Evolutionary conservation across 2,329 filamentous ascomycete species (phyloP).

Genomic region (Cryoendolithus antarcticus): DNA sequence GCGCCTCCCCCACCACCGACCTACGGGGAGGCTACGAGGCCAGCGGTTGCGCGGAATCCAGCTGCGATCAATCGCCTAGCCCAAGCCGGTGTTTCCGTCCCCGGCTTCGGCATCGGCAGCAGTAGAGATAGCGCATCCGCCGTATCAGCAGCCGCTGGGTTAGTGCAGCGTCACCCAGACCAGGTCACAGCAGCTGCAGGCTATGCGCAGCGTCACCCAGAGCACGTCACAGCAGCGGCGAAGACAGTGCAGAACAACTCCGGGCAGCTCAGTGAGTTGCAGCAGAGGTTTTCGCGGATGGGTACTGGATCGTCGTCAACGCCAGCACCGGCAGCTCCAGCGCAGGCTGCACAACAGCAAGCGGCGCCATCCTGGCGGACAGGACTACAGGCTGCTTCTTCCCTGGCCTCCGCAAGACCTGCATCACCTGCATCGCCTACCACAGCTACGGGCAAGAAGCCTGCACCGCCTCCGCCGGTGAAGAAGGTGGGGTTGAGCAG

Average conservation of each 20-base stretch:
- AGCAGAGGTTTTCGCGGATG: slow-evolving; percentile 47
- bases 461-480: slow-evolving; percentile 44
- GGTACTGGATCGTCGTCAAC: slow-evolving; percentile 22
- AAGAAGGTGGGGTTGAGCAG: slow-evolving; percentile 40
- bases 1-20: slow-evolving; percentile 34
- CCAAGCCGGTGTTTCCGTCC: slow-evolving; percentile 64
- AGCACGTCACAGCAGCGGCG: too few species aligned
- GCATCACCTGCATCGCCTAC: slow-evolving; percentile 18
- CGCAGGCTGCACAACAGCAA: slow-evolving; percentile 15
- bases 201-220: not conserved
- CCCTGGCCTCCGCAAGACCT: slow-evolving; percentile 5
- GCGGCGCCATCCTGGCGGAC: slow-evolving; percentile 42
- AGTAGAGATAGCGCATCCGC: slow-evolving; percentile 19
- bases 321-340: slow-evolving; percentile 4
- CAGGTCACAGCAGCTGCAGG: not conserved
- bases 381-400: slow-evolving; percentile 32
- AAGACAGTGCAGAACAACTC: slow-evolving; percentile 7
- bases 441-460: slow-evolving; percentile 35
- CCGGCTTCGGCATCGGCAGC: slow-evolving; percentile 59
- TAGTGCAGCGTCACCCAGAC: slow-evolving; percentile 13
- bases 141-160: slow-evolving; percentile 8
- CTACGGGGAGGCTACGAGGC: slow-evolving; percentile 32
- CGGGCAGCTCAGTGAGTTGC: slow-evolving; percentile 51
- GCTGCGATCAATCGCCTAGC: slow-evolving; percentile 52
- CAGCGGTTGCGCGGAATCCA: slow-evolving; percentile 14